Percentiles rank a stretch among this genome's conserved stretches.
phyloP scores from a whole-genome alignment of 2,329 filamentous ascomycete genomes.

The Colletotrichum paranaense region DNA sequence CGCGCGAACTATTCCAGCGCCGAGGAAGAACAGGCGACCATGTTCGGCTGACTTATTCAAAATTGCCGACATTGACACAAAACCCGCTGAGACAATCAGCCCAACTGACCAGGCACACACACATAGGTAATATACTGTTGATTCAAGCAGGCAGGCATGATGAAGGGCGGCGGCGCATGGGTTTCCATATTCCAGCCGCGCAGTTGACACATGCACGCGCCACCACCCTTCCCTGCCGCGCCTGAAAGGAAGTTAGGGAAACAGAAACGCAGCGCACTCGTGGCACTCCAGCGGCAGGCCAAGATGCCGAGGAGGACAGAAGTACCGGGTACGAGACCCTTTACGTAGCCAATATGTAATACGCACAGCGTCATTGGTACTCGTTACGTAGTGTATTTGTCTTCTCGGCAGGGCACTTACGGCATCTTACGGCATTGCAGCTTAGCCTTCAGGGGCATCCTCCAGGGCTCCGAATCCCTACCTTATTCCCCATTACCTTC shows the following conservation, averaged over 20 bases:
- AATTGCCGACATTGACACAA: background rate
- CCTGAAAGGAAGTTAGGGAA: too few species aligned
- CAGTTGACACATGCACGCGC: constrained; percentile 19
- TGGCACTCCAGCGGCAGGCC: background rate
- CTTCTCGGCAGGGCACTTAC: background rate
- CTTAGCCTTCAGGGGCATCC: background rate
- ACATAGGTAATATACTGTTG: background rate
- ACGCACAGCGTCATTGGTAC: background rate
- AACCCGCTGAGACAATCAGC: background rate
- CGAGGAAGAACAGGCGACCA: background rate
- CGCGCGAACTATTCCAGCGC: background rate
- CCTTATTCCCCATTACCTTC: constrained; percentile 3
- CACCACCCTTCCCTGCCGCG: background rate
- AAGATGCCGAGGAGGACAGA: background rate
- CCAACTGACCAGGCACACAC: background rate
- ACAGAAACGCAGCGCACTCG: background rate
- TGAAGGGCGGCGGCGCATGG: background rate
- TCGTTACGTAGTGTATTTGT: constrained; percentile 11
- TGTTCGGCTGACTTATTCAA: background rate
- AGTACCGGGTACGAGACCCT: constrained; percentile 9
- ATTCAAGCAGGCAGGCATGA: background rate
- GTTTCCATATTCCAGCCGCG: background rate
- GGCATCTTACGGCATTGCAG: constrained; percentile 1
- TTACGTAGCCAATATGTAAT: constrained; percentile 21
- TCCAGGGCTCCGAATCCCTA: background rate